Evolutionary conservation across 1,284 basidiomycete species (phyloP).

Genomic region (Sporisorium scitamineum): DNA sequence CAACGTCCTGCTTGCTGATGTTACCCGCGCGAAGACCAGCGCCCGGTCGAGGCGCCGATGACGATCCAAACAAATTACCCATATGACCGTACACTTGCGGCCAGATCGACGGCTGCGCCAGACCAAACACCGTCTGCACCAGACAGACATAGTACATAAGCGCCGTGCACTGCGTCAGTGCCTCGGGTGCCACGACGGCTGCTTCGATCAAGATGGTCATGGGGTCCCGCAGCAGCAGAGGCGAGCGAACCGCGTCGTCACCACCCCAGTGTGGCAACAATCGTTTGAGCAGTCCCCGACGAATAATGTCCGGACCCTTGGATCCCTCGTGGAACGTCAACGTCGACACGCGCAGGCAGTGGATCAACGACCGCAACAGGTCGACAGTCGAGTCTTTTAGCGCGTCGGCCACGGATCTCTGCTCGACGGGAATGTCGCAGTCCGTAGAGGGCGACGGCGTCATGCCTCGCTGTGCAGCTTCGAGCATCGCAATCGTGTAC

Average conservation of each 20-base stretch:
- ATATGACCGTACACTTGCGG: constrained; percentile 53
- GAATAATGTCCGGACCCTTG: constrained; percentile 50
- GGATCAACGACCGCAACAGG: constrained; percentile 60
- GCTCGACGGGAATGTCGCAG: constrained; percentile 29
- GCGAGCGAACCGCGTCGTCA: constrained; percentile 64
- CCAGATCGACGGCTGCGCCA: constrained; percentile 66
- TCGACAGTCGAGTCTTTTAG: constrained; percentile 54
- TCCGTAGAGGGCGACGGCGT: constrained; percentile 48
- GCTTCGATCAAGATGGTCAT: constrained; percentile 66
- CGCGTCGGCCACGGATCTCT: constrained; percentile 48
- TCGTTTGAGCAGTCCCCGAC: constrained; percentile 65
- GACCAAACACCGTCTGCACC: constrained; percentile 66
- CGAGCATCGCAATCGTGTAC: constrained; percentile 68
- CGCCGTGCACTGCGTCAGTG: constrained; percentile 62
- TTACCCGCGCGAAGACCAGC: constrained; percentile 39
- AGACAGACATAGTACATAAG: constrained; percentile 68
- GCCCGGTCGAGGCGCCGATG: constrained; percentile 32
- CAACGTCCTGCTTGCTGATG: constrained; percentile 45
- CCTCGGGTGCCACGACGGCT: constrained; percentile 60
- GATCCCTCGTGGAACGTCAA: constrained; percentile 42
- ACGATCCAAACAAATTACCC: constrained; percentile 31
- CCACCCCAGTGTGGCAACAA: constrained; percentile 67
- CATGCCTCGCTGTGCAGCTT: constrained; percentile 61
- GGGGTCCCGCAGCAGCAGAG: constrained; percentile 65
- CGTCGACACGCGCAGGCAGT: constrained; percentile 51